phyloP scores from a whole-genome alignment of 352 stramenopile species.

The Elongisporangium anandrum region DNA sequence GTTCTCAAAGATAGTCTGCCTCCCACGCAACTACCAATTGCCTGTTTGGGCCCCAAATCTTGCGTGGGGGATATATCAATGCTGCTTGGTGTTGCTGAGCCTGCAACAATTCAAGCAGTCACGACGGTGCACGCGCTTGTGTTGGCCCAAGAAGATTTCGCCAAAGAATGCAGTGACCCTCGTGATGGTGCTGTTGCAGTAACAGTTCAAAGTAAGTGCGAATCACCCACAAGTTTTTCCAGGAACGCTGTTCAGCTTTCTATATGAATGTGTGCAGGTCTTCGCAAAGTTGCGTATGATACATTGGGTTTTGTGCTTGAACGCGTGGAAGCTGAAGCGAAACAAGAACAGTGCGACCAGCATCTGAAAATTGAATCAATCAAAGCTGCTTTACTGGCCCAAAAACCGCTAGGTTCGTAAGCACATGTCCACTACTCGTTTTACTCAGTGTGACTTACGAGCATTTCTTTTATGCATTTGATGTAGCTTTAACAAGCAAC shows the following conservation, averaged over 20 bases:
- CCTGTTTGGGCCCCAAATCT: conserved; percentile 31
- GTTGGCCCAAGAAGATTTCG: conserved; percentile 30
- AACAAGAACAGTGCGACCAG: conserved; percentile 35
- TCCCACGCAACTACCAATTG: conserved; percentile 21
- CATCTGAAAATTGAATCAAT: conserved; percentile 27
- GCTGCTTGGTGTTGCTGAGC: conserved; percentile 23
- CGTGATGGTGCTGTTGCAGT: conserved; percentile 22
- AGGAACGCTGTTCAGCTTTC: neutral
- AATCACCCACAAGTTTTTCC: neutral
- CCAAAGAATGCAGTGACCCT: conserved; percentile 32
- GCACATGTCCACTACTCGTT: neutral
- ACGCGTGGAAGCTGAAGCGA: conserved; percentile 40
- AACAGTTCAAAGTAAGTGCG: conserved; percentile 16
- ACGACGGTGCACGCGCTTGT: conserved; percentile 29
- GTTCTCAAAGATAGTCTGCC: conserved; percentile 20
- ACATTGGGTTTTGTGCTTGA: conserved; percentile 48
- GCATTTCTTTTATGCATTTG: neutral
- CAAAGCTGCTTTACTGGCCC: conserved; percentile 11
- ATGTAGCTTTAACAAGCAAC: neutral
- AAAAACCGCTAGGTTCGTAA: conserved; percentile 17
- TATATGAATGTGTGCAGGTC: conserved; percentile 10
- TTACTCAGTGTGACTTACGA: neutral
- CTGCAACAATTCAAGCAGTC: conserved; percentile 26
- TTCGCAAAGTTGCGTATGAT: conserved; percentile 45
- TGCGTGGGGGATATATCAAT: conserved; percentile 35